Base-by-base conservation (phyloP, 2,329 filamentous ascomycete genomes). In the Trichoderma harzianum region DNA sequence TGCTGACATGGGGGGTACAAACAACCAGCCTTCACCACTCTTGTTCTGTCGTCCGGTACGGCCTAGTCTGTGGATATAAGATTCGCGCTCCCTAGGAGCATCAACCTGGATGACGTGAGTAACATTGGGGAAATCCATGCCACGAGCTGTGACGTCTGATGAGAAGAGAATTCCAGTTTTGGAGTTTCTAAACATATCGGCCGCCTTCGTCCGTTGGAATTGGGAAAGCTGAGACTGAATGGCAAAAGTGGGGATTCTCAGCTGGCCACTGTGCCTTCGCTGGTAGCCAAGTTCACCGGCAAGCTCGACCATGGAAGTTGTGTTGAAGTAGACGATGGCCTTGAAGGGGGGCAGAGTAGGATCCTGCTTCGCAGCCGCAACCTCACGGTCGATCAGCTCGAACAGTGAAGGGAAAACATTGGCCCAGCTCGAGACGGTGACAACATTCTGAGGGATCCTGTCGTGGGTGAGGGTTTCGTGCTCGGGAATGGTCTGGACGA, bases 291-390 rank as follows among this genome's bases (percentile, higher is more conserved):
- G 82, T 18, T 87, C 84, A 24, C 86, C 83, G 26, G 89, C 89
- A 62, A 94, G 84, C 71, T 90, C 86, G 58, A 94, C 93, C 74
- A 92, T 87, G 28, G 89, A 88, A 1, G 92, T 97, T 26, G 92
- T 93, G 77, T 93, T 93, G 80, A 95, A 92, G 84, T 97, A 99
- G 55, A 97, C 85, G 73, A 99, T 97, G n/a, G 94, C 93, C 86
- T 99, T 99, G 88, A 98, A 98, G 0, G 93, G 93, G 18, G 81
- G 81, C 4, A 73, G 77, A 5, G 80, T 79, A 2, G 76, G 80
- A 74, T 85, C 82, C 74, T 81, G 78, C 2, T 74, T 76, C 24
- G 83, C 79, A 28, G 83, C 82, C 34, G 84, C 76, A n/a, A 86
- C 80, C 76, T 92, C 90, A 43, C 87, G 86, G 69, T 90, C 83